Base-by-base conservation (phyloP, 106 monocot species). In the Posidonia australis region DNA sequence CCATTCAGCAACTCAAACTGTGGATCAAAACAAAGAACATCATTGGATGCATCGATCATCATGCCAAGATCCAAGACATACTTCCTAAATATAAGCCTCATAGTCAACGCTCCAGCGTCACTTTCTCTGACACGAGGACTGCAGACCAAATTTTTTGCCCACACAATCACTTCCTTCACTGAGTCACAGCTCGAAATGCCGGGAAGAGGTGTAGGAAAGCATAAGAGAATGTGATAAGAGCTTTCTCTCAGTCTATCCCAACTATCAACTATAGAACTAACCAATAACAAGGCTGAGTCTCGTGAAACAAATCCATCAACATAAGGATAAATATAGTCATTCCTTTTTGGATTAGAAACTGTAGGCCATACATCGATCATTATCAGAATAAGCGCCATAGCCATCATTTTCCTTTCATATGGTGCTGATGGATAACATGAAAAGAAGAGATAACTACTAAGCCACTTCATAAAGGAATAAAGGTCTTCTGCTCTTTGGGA, bases 71-170 rank as follows among this genome's bases (percentile, higher is more conserved):
- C 85, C 63, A 98, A 51, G 20, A 98, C 85, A 76, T 98, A 98
- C 61, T 91, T 98, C 67, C 77, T 90, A 53, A 91, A 91, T 65
- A 98, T 70, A 20, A 98, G 84, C 31, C 98, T 70, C 41, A 91
- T 73, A 45, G 87, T 85, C 66, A 98, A 77, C 10, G 98, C 98
- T 47, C 98, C 98, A 45, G 98, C 91, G 83, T 98, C 98, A 77
- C 98, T 87, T 79, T 98, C 98, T 68, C 98, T 76, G 18, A 98
- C 98, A 32, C 98, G 90, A 68, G 98, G 90, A 75, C 98, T 98
- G 44, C 77, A 78, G 5, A 98, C 87, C 64, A 98, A 70, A 55
- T 66, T 83, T 58, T 84, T 91, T 42, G 91, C 98, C 96, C 98
- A 98, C 53, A 61, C 60, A 62, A 98, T 83, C 31, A 87, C 54